Percentiles rank a stretch among this genome's conserved stretches.
These are phyloP conservation scores for Paramecium sexaurelia DNA, from an alignment of 73 alveolate genomes.

Conservation along the genomic window DNA sequence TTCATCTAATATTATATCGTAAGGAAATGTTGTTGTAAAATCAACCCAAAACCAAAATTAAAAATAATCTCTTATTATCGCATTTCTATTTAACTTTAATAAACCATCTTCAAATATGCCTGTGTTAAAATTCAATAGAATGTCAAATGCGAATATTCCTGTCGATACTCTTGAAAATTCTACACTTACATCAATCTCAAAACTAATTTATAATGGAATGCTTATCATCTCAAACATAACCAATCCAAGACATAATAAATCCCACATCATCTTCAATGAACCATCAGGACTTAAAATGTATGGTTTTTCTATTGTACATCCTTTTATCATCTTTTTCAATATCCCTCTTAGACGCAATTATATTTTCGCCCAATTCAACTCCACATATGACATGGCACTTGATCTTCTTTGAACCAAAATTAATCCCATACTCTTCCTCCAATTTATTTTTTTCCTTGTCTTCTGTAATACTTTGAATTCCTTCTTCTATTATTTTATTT, in stretches of 20 bases:
- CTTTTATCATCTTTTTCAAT: neutral
- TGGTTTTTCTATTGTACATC: conserved; percentile 16
- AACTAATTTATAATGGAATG: conserved; percentile 24
- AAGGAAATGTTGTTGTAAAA: conserved; percentile 76
- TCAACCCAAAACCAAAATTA: conserved; percentile 81
- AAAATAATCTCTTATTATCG: conserved; percentile 70
- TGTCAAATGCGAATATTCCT: conserved; percentile 49
- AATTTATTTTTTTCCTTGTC: neutral
- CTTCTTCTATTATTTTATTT: neutral
- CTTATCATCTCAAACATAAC: neutral
- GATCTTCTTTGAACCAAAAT: conserved; percentile 1
- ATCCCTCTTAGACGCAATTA: neutral
- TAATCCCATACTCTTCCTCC: conserved; percentile 19
- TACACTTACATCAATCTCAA: neutral
- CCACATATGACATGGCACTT: neutral
- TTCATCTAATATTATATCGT: conserved; percentile 67
- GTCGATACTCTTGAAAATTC: neutral
- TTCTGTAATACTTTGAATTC: neutral
- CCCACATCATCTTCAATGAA: conserved; percentile 77
- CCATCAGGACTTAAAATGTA: conserved; percentile 69
- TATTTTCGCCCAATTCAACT: neutral
- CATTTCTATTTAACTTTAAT: conserved; percentile 60
- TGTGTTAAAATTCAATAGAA: conserved; percentile 71
- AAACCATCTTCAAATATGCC: conserved; percentile 78
- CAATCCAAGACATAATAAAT: conserved; percentile 36